These are phyloP conservation scores for Globisporangium canariense DNA, from an alignment of 352 stramenopile species.

Conservation along the genomic window DNA sequence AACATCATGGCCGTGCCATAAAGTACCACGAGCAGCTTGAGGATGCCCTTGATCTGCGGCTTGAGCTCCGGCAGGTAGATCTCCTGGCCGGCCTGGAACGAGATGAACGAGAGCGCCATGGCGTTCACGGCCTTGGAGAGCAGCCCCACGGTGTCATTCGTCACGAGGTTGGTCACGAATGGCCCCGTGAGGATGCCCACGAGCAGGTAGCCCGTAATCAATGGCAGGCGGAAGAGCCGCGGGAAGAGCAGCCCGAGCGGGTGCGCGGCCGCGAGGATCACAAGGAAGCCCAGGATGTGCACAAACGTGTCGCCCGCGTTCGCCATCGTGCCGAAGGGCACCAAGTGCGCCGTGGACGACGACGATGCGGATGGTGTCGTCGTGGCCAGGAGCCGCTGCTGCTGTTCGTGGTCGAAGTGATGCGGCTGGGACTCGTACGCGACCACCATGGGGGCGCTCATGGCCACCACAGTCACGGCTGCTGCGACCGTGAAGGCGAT, in stretches of 20 bases:
- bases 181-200: slow-evolving; percentile 52
- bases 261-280: slow-evolving; percentile 44
- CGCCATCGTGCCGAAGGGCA: slow-evolving; percentile 3
- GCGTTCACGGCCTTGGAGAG: slow-evolving; percentile 51
- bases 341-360: not conserved
- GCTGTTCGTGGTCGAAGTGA: too few species aligned
- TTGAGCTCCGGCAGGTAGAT: slow-evolving; percentile 67
- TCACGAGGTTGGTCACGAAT: slow-evolving; percentile 49
- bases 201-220: slow-evolving; percentile 69
- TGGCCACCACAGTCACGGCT: not conserved
- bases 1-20: slow-evolving; percentile 55
- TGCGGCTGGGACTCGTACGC: not conserved
- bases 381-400: not conserved
- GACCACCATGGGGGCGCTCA: not conserved
- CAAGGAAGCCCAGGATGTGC: slow-evolving; percentile 48
- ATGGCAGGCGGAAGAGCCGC: slow-evolving; percentile 44
- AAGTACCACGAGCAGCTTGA: slow-evolving; percentile 39
- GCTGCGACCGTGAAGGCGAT: not conserved
- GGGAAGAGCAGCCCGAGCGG: slow-evolving; percentile 60
- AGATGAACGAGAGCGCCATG: slow-evolving; percentile 71
- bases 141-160: slow-evolving; percentile 35
- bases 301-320: slow-evolving; percentile 33
- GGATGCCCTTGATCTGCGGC: slow-evolving; percentile 59
- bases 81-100: slow-evolving; percentile 69
- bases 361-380: not conserved